Evolutionary conservation across 306 rosid genomes (phyloP).

Genomic region (Medicago lupulina): DNA sequence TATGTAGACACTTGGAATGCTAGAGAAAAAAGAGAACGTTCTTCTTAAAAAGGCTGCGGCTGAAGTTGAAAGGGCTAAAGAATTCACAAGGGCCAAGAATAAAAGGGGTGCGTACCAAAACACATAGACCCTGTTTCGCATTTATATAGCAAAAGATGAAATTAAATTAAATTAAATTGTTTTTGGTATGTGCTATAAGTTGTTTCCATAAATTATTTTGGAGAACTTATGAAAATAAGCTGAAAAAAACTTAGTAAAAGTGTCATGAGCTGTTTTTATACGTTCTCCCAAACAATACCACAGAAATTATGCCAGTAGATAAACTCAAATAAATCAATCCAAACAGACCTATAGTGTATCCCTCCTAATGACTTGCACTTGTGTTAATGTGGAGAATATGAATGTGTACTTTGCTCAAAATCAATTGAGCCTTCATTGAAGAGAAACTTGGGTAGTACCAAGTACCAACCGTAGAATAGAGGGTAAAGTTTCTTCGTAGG

Average conservation of each 20-base stretch:
- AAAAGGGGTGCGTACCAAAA: slow-evolving; percentile 70
- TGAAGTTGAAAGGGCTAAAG: slow-evolving; percentile 93
- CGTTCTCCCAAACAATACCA: no score
- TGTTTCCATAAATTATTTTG: no score
- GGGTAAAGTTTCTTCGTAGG: background rate
- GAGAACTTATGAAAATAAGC: no score
- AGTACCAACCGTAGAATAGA: background rate
- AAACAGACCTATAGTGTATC: background rate
- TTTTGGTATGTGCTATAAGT: no score
- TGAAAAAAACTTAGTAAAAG: no score
- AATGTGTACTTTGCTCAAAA: slow-evolving; percentile 16
- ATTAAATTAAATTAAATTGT: no score
- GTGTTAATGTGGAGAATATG: slow-evolving; percentile 11
- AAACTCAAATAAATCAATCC: no score
- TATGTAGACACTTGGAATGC: slow-evolving; percentile 91
- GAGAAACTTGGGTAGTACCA: background rate
- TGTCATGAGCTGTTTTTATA: no score
- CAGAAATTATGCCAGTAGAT: no score
- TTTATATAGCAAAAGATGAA: no score
- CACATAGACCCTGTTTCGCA: no score
- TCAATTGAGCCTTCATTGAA: background rate
- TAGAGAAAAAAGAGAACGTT: slow-evolving; percentile 94
- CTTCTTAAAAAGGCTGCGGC: slow-evolving; percentile 71
- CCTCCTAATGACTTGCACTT: background rate
- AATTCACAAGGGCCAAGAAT: slow-evolving; percentile 81